These are phyloP conservation scores for Synchytrium microbalum DNA, from an alignment of 371 early-diverging fungal genomes.

Conservation along the genomic window DNA sequence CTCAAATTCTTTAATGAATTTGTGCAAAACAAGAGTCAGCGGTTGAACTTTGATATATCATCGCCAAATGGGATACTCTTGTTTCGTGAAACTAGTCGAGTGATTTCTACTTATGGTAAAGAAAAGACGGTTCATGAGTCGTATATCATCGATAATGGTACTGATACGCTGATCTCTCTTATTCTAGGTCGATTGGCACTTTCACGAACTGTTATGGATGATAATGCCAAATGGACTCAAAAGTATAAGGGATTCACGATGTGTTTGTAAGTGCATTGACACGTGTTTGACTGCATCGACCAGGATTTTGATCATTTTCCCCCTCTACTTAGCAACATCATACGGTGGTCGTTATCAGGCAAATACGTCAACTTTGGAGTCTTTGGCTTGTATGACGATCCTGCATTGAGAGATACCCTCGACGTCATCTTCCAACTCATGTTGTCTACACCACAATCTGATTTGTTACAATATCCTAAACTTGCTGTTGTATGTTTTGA, in stretches of 20 bases:
- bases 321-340: constrained; percentile 39
- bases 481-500: neutral
- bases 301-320: neutral
- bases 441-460: constrained; percentile 47
- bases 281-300: neutral
- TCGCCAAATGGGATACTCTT: constrained; percentile 73
- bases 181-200: constrained; percentile 15
- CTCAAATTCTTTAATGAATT: constrained; percentile 74
- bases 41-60: constrained; percentile 75
- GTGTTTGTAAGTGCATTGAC: constrained; percentile 45
- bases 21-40: constrained; percentile 63
- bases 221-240: constrained; percentile 27
- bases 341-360: constrained; percentile 64
- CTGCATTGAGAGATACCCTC: constrained; percentile 66
- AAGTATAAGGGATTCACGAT: constrained; percentile 70
- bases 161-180: no score
- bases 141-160: neutral
- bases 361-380: constrained; percentile 87
- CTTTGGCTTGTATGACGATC: constrained; percentile 83
- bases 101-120: constrained; percentile 39
- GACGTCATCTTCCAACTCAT: constrained; percentile 61
- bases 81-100: constrained; percentile 78
- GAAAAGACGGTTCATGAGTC: constrained; percentile 4
- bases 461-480: neutral
- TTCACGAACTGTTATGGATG: neutral